These are phyloP conservation scores for Brasenia schreberi DNA, from an alignment of 164 flowering plant genomes.

Conservation along the genomic window DNA sequence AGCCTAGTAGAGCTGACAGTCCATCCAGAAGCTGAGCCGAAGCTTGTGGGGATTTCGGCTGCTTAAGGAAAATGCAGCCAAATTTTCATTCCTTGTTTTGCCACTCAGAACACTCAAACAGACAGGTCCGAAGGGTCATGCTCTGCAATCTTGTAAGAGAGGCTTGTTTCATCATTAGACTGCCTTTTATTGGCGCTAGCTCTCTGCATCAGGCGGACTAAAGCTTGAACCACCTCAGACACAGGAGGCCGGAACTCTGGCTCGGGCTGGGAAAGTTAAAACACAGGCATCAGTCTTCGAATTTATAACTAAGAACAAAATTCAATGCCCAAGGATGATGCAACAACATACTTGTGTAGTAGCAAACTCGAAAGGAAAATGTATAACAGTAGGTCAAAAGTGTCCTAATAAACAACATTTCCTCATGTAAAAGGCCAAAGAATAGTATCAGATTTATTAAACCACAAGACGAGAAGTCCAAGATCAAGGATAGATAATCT, in stretches of 20 bases:
- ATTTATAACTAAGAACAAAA: no score
- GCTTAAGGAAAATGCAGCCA: background rate
- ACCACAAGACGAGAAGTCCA: no score
- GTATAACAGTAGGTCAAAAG: no score
- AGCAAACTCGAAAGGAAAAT: no score
- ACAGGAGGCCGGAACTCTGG: conserved; percentile 95
- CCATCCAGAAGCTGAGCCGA: background rate
- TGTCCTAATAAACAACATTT: no score
- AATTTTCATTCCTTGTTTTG: background rate
- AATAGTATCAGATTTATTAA: no score
- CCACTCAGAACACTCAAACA: conserved; percentile 13
- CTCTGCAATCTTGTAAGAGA: conserved; percentile 53
- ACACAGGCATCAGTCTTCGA: background rate
- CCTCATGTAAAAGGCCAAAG: no score
- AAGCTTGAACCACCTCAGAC: conserved; percentile 93
- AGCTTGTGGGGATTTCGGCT: background rate
- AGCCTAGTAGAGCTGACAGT: background rate
- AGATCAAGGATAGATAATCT: no score
- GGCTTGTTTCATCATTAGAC: conserved; percentile 68
- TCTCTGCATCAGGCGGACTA: conserved; percentile 81
- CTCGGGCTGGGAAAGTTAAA: conserved; percentile 41
- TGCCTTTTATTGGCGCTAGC: conserved; percentile 68
- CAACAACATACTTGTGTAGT: background rate
- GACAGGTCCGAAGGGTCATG: conserved; percentile 60
- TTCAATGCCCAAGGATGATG: background rate